phyloP scores from a whole-genome alignment of 1,284 basidiomycete species.

The Schizopora paradoxa region DNA sequence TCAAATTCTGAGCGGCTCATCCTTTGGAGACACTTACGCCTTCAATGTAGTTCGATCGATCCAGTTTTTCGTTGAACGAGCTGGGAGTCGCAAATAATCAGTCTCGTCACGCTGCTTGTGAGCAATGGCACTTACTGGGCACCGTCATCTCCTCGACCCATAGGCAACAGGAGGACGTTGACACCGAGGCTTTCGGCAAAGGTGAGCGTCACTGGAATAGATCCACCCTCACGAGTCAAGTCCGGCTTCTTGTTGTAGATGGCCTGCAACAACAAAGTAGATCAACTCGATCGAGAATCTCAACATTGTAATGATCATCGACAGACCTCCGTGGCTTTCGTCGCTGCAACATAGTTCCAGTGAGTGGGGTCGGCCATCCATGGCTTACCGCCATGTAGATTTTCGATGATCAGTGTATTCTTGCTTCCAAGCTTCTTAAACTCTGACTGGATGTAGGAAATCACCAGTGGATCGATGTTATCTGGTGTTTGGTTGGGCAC shows the following conservation, averaged over 20 bases:
- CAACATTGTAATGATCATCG: constrained; percentile 3
- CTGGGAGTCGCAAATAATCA: constrained; percentile 33
- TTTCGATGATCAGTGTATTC: constrained; percentile 68
- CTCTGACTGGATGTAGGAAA: constrained; percentile 68
- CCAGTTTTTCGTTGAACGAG: constrained; percentile 95
- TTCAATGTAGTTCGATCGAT: constrained; percentile 88
- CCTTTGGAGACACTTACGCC: constrained; percentile 50
- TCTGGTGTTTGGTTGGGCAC: constrained; percentile 89
- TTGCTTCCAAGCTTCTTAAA: constrained; percentile 83
- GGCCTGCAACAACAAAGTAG: constrained; percentile 35
- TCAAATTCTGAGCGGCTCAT: background rate
- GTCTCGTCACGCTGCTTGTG: background rate
- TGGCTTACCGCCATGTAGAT: constrained; percentile 81
- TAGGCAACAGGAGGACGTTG: constrained; percentile 83
- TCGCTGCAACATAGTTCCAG: constrained; percentile 95
- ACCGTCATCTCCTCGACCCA: constrained; percentile 92
- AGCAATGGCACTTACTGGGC: constrained; percentile 62
- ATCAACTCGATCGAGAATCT: background rate
- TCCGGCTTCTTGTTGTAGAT: constrained; percentile 84
- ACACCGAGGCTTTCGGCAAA: constrained; percentile 86
- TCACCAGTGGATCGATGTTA: constrained; percentile 66
- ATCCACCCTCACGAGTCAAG: constrained; percentile 91
- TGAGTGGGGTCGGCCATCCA: constrained; percentile 84
- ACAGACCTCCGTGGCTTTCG: constrained; percentile 68
- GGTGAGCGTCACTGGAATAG: constrained; percentile 93